Percentiles rank a stretch among this genome's conserved stretches.
Conservation (phyloP, 2,329 filamentous ascomycete genomes). For the Scedosporium minutisporum region DNA sequence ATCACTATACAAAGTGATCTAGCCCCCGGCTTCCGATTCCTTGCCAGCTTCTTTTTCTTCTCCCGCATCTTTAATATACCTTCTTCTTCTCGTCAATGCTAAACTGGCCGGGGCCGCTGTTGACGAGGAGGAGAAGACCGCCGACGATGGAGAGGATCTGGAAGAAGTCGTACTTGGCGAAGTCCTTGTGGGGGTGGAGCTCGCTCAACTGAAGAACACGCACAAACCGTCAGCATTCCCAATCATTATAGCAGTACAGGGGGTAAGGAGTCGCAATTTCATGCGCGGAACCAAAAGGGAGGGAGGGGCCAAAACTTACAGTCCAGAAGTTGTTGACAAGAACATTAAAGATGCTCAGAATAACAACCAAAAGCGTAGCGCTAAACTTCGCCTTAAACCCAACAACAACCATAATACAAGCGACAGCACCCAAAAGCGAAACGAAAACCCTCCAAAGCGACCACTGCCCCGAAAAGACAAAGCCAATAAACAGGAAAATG, state of each 20-base stretch:
- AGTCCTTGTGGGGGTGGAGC: slow-evolving; percentile 98
- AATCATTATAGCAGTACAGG: slow-evolving; percentile 5
- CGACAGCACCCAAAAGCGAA: slow-evolving; percentile 74
- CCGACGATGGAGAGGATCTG: slow-evolving; percentile 98
- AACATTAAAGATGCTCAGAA: slow-evolving; percentile 93
- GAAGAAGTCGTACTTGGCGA: slow-evolving; percentile 99
- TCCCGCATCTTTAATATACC: slow-evolving; percentile 60
- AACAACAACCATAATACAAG: slow-evolving; percentile 96
- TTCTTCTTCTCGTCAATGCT: slow-evolving; percentile 99
- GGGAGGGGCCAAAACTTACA: slow-evolving; percentile 42
- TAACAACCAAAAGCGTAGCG: slow-evolving; percentile 86
- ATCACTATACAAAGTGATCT: background rate
- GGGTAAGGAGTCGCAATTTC: too few relatives aligned
- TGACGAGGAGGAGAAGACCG: slow-evolving; percentile 89
- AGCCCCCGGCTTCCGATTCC: background rate
- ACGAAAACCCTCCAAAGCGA: slow-evolving; percentile 79
- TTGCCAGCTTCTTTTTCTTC: background rate
- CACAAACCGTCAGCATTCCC: slow-evolving; percentile 13
- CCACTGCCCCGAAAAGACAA: slow-evolving; percentile 93
- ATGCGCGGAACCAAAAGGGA: background rate
- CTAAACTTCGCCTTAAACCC: slow-evolving; percentile 99
- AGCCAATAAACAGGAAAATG: slow-evolving; percentile 96
- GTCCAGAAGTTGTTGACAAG: slow-evolving; percentile 99
- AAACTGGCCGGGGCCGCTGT: slow-evolving; percentile 96
- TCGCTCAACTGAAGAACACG: slow-evolving; percentile 65